These are phyloP conservation scores for Bruguiera sexangula DNA, from an alignment of 345 rosid species.

Conservation along the genomic window DNA sequence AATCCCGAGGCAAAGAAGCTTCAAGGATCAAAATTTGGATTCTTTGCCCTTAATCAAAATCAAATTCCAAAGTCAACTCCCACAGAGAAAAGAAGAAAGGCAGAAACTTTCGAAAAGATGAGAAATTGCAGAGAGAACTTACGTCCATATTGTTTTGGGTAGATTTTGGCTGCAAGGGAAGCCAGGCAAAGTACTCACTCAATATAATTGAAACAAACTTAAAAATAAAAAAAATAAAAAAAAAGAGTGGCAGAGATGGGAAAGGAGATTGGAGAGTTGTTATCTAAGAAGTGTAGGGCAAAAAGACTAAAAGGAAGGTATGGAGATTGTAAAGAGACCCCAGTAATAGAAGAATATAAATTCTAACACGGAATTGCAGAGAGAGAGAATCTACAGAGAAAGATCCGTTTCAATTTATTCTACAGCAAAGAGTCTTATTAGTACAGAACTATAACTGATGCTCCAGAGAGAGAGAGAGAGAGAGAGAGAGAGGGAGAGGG, in stretches of 20 bases:
- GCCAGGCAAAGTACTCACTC: not conserved
- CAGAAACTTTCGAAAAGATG: not conserved
- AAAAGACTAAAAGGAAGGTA: not conserved
- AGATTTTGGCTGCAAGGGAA: not conserved
- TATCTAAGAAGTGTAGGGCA: not conserved
- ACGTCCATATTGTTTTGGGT: slow-evolving; percentile 19
- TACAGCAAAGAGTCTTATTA: slow-evolving; percentile 4
- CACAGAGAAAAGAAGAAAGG: not conserved
- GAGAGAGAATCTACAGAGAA: slow-evolving; percentile 24
- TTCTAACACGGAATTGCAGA: slow-evolving; percentile 24
- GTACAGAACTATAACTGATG: not conserved
- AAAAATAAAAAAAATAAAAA: not conserved
- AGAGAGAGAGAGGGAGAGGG: not conserved
- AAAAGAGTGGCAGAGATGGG: not conserved
- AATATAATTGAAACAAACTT: not conserved
- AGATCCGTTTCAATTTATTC: slow-evolving; percentile 22
- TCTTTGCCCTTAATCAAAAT: not conserved
- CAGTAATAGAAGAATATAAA: slow-evolving; percentile 13
- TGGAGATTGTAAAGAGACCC: slow-evolving; percentile 18
- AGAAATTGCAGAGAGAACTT: slow-evolving; percentile 10
- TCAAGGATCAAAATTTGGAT: not conserved
- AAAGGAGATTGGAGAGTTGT: not conserved
- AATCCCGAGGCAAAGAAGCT: slow-evolving; percentile 5
- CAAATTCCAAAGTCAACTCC: no score
- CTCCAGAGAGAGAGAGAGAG: not conserved